phyloP scores from a whole-genome alignment of 768 basidiomycete species.

The Rhizopogon vulgaris region DNA sequence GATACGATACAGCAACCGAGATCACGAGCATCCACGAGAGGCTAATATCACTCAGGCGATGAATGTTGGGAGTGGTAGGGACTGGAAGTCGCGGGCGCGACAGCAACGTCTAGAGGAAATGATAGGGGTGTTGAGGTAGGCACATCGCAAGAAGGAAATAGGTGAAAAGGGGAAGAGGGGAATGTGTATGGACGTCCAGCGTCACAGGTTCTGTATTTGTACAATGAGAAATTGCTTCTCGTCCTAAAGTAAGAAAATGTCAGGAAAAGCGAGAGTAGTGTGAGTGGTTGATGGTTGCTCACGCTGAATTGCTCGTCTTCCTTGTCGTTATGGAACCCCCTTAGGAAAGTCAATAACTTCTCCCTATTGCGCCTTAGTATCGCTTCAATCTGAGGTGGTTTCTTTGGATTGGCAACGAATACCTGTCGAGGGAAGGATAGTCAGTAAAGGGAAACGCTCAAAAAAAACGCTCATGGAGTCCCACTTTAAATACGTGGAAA shows the following conservation, averaged over 20 bases:
- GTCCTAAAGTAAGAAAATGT: conserved; percentile 38
- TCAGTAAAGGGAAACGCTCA: neutral
- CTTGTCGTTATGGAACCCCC: conserved; percentile 96
- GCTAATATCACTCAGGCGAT: neutral
- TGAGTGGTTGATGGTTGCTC: conserved; percentile 13
- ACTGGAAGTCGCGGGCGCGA: neutral
- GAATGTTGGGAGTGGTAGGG: neutral
- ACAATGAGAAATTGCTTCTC: conserved; percentile 96
- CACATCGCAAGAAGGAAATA: neutral
- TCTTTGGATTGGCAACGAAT: conserved; percentile 99
- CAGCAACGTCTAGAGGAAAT: neutral
- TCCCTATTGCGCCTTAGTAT: conserved; percentile 94
- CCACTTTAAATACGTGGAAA: conserved; percentile 99
- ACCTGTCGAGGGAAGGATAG: conserved; percentile 44
- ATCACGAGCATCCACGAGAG: neutral
- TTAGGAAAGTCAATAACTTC: conserved; percentile 83
- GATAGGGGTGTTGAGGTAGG: neutral
- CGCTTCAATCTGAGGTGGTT: conserved; percentile 88
- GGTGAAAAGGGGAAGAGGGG: no score
- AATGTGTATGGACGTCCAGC: neutral
- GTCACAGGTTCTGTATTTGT: conserved; percentile 77
- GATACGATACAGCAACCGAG: neutral
- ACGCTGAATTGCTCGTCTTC: conserved; percentile 97
- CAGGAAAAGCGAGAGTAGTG: neutral
- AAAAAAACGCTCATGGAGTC: conserved; percentile 11